Evolutionary conservation across 1,284 basidiomycete genomes (phyloP), one percentile per base, ranked within the genome.

Genomic region (Trametes versicolor): DNA sequence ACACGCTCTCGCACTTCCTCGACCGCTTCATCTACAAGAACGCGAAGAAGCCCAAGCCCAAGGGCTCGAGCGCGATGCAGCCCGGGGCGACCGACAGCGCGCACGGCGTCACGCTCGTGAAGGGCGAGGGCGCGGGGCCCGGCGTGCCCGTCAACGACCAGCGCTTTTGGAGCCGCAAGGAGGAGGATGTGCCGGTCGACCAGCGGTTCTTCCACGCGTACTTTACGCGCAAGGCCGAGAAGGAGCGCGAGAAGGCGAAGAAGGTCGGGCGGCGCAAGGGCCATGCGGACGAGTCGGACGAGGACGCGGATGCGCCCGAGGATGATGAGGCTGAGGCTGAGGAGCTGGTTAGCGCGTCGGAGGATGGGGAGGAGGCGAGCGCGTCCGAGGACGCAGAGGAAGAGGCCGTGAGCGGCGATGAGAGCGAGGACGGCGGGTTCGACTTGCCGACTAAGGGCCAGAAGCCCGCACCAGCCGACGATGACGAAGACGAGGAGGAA

Each of bases 51-150:
- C 75, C 78, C 0, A 88, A 85, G 50, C 79, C 87, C 4, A 93
- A 91, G 70, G 93, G 96, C 25, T 85, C 90, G 2, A 94, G 92
- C 65, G 93, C 94, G 67, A 99, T 99, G 98, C 98, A 99, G 80
- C 96, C 96, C n/a, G 91, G 92, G 2, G 86, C 84, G 51, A 77
- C 79, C 2, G 66, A 83, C 19, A 88, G 89, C n/a, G 86, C 88
- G 4, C 81, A 81, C 49, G 86, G 80, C 62, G 91, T 98, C 23
- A 90, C 92, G 69, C 81, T 93, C 61, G 76, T 91, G 68, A 91
- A 89, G 76, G 93, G 95, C 9, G 87, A 90, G 61, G 81, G 81
- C 32, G 13, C 77, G 54, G 79, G 78, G 17, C 74, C 75, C 0
- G 81, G 77, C 17, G 81, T 80, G 21, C 81, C 88, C 65, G 88